These are phyloP conservation scores for Ophiorrhiza pumila DNA, from an alignment of 257 asterid species.

Conservation along the genomic window DNA sequence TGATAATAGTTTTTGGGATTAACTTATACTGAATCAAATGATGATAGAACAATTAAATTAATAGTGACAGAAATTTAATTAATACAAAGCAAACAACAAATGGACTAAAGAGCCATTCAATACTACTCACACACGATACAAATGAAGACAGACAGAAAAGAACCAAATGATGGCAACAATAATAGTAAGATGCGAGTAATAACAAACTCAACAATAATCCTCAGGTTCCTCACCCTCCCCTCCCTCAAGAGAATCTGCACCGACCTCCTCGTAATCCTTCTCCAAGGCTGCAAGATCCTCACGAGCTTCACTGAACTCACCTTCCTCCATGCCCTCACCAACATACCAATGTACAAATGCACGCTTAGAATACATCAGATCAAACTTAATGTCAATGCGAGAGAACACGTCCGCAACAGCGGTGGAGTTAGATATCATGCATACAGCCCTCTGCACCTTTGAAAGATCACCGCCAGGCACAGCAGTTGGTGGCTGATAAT, in stretches of 20 bases:
- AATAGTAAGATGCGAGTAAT: not conserved
- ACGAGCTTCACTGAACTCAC: constrained; percentile 33
- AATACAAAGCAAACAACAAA: too few species aligned
- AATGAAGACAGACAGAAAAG: not conserved
- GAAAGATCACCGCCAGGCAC: constrained; percentile 31
- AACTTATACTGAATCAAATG: too few species aligned
- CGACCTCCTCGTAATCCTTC: constrained; percentile 29
- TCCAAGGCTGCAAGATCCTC: constrained; percentile 29
- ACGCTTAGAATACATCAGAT: constrained; percentile 26
- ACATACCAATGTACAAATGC: constrained; percentile 32
- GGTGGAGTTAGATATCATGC: constrained; percentile 31
- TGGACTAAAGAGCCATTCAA: too few species aligned
- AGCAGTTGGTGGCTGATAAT: constrained; percentile 29
- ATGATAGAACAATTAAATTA: too few species aligned
- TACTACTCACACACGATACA: too few species aligned
- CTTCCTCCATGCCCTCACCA: constrained; percentile 34
- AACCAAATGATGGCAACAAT: not conserved
- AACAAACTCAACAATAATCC: constrained; percentile 10
- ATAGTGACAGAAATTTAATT: too few species aligned
- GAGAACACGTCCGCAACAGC: constrained; percentile 28
- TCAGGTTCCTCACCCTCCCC: constrained; percentile 16
- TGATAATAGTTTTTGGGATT: too few species aligned
- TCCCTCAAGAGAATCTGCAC: constrained; percentile 21
- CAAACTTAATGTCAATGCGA: constrained; percentile 23
- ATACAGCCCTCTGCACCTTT: constrained; percentile 28